Percentiles rank a stretch among this genome's conserved stretches.
These are phyloP conservation scores for Cercospora sesami DNA, from an alignment of 2,329 filamentous ascomycete species.

Conservation along the genomic window DNA sequence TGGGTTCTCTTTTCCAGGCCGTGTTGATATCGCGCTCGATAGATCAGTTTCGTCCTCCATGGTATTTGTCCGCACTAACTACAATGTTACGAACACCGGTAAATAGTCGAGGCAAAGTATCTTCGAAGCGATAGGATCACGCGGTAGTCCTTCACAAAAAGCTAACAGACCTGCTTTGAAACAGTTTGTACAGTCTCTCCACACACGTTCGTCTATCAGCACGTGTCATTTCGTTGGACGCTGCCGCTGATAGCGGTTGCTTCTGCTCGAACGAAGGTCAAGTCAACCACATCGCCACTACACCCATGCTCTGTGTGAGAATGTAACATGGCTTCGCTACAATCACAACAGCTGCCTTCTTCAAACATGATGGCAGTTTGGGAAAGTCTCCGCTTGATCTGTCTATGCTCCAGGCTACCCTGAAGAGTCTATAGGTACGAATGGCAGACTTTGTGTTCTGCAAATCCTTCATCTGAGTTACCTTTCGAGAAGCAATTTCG, in stretches of 20 bases:
- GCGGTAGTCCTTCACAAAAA: not conserved
- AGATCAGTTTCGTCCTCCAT: not conserved
- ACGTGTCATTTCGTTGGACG: not conserved
- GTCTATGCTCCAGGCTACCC: not conserved
- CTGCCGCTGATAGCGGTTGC: not conserved
- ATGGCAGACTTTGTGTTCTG: not conserved
- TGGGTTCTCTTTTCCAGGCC: not conserved
- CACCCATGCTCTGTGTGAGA: not conserved
- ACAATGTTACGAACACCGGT: too few relatives aligned
- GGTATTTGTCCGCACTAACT: not conserved
- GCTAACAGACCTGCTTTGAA: not conserved
- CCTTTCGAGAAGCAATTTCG: not conserved
- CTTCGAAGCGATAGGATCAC: not conserved
- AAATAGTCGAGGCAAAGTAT: not conserved
- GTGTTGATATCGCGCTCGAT: not conserved
- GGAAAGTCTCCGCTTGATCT: not conserved
- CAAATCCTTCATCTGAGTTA: not conserved
- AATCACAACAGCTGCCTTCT: not conserved
- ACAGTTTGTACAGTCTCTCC: not conserved
- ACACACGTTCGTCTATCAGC: not conserved
- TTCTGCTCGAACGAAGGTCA: not conserved
- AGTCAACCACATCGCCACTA: not conserved
- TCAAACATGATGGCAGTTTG: not conserved
- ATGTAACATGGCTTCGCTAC: not conserved
- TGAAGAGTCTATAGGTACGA: not conserved